Base-by-base conservation (phyloP, 306 rosid genomes). In the Alnus rubra region DNA sequence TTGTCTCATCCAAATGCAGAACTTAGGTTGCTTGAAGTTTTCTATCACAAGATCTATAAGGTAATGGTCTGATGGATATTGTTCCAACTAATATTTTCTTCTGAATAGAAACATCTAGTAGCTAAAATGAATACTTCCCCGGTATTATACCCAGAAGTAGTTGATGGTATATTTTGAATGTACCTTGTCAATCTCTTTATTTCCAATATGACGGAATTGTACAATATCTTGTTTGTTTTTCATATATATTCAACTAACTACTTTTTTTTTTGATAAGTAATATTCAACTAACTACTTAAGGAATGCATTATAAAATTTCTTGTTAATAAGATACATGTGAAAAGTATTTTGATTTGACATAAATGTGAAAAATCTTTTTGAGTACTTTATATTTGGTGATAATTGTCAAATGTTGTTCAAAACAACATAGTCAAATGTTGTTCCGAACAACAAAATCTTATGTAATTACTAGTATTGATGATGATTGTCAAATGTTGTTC, bases 1-100 rank as follows among this genome's bases (percentile, higher is more conserved):
- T 79, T 93, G 82, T 93, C 98, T 78, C 89, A 85, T 74, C 89
- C 92, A 8, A 83, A 88, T 79, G 95, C 95, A 37, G 97, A 93
- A 82, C 93, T 93, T 65, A 87, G 98, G 87, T 76, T 93, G 97
- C 95, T 93, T 69, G 97, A 93, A 88, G 95, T 93, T 75, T 93
- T 91, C 87, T 91, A 91, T 88, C 97, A 93, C 85, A 93, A 90
- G 89, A 93, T 93, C 80, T 93, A 91, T 86, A 91, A 93, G 98
- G 98, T 93, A 67, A 18, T 62, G 28, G 28, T 23, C 28, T 23
- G 28, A 23, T 23, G 84, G 79, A 12, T 18, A 8, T 67, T 39
- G 7, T 35, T 67, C 9, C 5, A 4, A 23, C 31, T 59, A 42
- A 42, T 42, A 42, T 42, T 42, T 7, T 42, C 44, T 64, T 62